Percentiles rank a stretch among this genome's conserved stretches.
Conservation (phyloP, 2,329 filamentous ascomycete genomes). For the Sarocladium brachiariae region DNA sequence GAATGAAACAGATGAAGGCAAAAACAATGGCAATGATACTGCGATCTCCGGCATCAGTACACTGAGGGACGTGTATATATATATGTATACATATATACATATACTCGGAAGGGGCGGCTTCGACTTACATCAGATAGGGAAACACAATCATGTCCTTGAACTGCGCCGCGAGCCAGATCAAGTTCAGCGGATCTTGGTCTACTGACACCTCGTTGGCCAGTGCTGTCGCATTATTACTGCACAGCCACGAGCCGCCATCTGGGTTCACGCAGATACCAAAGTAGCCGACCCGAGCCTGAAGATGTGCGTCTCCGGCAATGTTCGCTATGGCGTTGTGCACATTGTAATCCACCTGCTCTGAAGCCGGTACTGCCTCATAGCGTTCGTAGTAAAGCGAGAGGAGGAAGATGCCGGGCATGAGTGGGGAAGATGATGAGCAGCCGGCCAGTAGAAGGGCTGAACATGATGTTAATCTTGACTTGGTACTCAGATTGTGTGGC, state of each 20-base stretch:
- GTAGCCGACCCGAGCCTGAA: slow-evolving; percentile 92
- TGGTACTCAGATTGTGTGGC: not conserved
- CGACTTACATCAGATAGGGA: slow-evolving; percentile 81
- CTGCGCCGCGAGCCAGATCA: slow-evolving; percentile 93
- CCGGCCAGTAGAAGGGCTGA: slow-evolving; percentile 85
- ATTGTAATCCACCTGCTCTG: slow-evolving; percentile 84
- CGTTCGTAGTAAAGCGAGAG: slow-evolving; percentile 94
- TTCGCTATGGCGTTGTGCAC: slow-evolving; percentile 80
- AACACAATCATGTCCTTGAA: slow-evolving; percentile 99
- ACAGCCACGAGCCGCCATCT: slow-evolving; percentile 85
- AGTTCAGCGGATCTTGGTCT: slow-evolving; percentile 90
- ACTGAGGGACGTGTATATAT: too few species aligned
- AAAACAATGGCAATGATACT: slow-evolving; percentile 97
- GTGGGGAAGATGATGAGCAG: slow-evolving; percentile 90
- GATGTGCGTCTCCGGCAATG: slow-evolving; percentile 75
- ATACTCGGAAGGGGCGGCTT: too few species aligned
- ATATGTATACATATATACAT: too few species aligned
- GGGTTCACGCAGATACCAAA: slow-evolving; percentile 96
- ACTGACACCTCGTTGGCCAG: slow-evolving; percentile 82
- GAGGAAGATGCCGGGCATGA: slow-evolving; percentile 94
- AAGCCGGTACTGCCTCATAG: slow-evolving; percentile 75
- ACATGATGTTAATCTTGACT: slow-evolving; percentile 4
- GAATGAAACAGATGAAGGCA: slow-evolving; percentile 89
- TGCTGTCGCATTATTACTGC: slow-evolving; percentile 93
- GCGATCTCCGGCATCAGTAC: slow-evolving; percentile 13